Conservation (phyloP, 345 rosid species). For the Corchorus capsularis region DNA sequence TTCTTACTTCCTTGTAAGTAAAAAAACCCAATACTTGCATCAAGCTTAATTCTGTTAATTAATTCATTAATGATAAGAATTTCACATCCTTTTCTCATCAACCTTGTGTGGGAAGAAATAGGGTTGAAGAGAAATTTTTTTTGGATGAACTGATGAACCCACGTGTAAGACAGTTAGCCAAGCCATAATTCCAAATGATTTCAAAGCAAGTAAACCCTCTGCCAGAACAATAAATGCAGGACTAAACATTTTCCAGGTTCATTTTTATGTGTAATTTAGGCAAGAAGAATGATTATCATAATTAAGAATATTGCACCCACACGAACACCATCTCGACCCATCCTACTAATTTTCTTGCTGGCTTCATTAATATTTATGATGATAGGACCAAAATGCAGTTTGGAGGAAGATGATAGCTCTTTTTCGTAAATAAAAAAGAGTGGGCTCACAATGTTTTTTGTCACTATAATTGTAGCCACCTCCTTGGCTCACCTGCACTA, state of each 20-base stretch:
- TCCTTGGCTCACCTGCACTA: slow-evolving; percentile 20
- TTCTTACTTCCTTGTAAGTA: not conserved
- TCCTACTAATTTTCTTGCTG: not conserved
- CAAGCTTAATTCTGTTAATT: not conserved
- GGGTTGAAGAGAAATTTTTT: not conserved
- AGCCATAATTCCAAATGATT: slow-evolving; percentile 6
- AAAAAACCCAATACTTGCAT: not conserved
- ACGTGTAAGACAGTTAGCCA: not conserved
- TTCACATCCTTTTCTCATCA: not conserved
- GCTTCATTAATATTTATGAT: not conserved
- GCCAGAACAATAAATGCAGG: not conserved
- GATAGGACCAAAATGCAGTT: not conserved
- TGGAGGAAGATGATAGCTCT: not conserved
- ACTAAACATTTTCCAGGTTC: not conserved
- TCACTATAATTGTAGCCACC: slow-evolving; percentile 19
- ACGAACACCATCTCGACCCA: not conserved
- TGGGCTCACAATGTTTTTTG: slow-evolving; percentile 14
- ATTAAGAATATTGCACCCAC: not conserved
- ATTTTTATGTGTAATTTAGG: slow-evolving; percentile 2
- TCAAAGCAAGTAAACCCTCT: not conserved
- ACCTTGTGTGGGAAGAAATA: not conserved
- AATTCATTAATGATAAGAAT: not conserved
- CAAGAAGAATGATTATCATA: not conserved
- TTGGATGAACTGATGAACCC: slow-evolving; percentile 3
- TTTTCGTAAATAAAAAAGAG: too few species aligned